Evolutionary conservation across 176 grass and related monocot genomes (phyloP), one percentile per base, ranked within the genome.

Genomic region (Cenchrus fungigraminus): DNA sequence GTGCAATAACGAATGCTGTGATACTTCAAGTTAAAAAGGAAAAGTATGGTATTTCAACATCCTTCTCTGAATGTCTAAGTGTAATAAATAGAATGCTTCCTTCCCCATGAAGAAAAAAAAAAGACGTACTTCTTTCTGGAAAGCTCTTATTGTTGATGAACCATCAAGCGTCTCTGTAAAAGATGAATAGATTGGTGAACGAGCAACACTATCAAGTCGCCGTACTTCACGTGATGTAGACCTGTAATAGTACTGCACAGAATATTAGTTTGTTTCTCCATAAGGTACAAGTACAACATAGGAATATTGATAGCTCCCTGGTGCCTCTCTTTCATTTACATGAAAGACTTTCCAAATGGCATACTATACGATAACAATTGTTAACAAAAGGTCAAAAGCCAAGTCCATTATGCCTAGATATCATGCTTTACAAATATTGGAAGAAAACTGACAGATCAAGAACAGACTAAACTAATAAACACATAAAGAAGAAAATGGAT

Each of bases 171-270:
- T 95, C 83, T 98, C 93, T 55, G 93, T 89, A 53, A 98, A 98
- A 89, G 93, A 95, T 85, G 91, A 95, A 90, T 95, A 98, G 46
- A 98, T 98, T 89, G 95, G 96, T 70, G 96, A 98, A 64, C 96
- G 96, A 78, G 93, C 86, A 88, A 98, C 91, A 54, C 96, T 98
- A 72, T 98, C 96, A 49, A 98, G 93, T 81, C 96, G 79, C 55
- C 96, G 75, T 71, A 98, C 88, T 93, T 98, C 96, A 74, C 96
- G 96, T 76, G 96, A 98, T 42, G 96, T 98, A 4, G 93, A 91
- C 85, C 96, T 98, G 63, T 98, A 98, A 88, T 98, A 98, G 77
- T 85, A 97, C 94, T 97, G 74, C 32, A 88, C 16, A 15, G 81
- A 76, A 68, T 44, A 64, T 73, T 78, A 82, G 32, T 76, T 92